Base-by-base conservation (phyloP, 164 flowering plant species). In the Pachysandra terminalis region DNA sequence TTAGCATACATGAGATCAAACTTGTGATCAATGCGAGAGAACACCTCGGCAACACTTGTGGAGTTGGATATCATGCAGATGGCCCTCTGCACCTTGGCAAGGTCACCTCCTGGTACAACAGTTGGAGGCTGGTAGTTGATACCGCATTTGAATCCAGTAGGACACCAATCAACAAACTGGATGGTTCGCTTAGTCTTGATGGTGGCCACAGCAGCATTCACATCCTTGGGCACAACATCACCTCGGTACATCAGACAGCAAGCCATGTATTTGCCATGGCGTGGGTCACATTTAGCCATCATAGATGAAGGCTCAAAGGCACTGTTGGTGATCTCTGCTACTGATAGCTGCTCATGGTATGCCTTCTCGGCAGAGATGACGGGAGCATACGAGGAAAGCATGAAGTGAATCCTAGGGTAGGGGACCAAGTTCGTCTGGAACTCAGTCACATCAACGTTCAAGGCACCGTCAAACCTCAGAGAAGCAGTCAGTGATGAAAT, bases 121-220 rank as follows among this genome's bases (percentile, higher is more conserved):
- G 87, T 84, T 19, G 87, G 87, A 5, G 87, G 87, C 81, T 84
- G 87, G 68, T 84, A 84, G 69, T 84, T 84, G 75, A 84, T 84
- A 57, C 85, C 87, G 14, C 85, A 84, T 75, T 84, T 84, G 78
- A 84, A 84, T 1, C 87, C 87, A 66, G 87, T 84, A 1, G 85
- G 85, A 70, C 87, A 84, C 87, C 87, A 84, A 56, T 84, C 87
- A 0, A 82, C 87, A 68, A 84, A 84, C 75, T 84, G 88, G 67
- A 84, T 82, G 14, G 88, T 82, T 49, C 88, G 68, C 84, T 84
- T 84, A 59, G 87, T 84, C 75, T 84, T 84, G 75, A 84, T 82
- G 73, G 87, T 84, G 53, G 80, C 85, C 28, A 84, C 88, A 60
- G 87, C 87, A 0, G 85, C 87, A 64, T 84, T 84, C 64, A 84